These are phyloP conservation scores for Cyberlindnera suaveolens DNA, from an alignment of 805 yeast species.

Conservation along the genomic window DNA sequence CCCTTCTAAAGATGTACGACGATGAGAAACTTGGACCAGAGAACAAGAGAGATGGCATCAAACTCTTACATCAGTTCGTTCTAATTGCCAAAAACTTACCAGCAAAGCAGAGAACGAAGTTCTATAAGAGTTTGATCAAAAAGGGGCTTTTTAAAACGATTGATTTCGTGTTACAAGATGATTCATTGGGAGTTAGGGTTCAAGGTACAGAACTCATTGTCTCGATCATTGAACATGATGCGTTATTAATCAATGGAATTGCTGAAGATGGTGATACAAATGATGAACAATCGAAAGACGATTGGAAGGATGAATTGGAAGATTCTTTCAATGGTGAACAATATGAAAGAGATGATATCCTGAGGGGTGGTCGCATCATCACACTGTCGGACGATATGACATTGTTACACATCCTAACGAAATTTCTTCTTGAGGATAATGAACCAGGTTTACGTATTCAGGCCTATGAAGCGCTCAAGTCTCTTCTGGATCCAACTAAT, in stretches of 20 bases:
- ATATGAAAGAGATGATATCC: slow-evolving; percentile 4
- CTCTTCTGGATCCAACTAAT: slow-evolving; percentile 50
- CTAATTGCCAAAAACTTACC: slow-evolving; percentile 64
- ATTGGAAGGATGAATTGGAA: slow-evolving; percentile 2
- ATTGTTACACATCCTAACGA: slow-evolving; percentile 46
- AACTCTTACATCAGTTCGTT: slow-evolving; percentile 74
- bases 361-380: not conserved
- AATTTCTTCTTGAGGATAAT: slow-evolving; percentile 54
- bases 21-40: slow-evolving; percentile 10
- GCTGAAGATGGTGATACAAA: slow-evolving; percentile 2
- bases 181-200: slow-evolving; percentile 43
- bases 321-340: slow-evolving; percentile 8
- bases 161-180: slow-evolving; percentile 60
- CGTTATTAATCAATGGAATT: slow-evolving; percentile 42
- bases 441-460: slow-evolving; percentile 75
- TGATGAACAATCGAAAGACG: not conserved
- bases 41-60: slow-evolving; percentile 62
- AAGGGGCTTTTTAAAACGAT: slow-evolving; percentile 68
- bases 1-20: slow-evolving; percentile 52
- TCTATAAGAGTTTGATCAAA: slow-evolving; percentile 57
- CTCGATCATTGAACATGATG: slow-evolving; percentile 79
- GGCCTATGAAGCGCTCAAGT: slow-evolving; percentile 76
- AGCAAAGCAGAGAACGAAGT: slow-evolving; percentile 51
- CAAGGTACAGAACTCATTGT: slow-evolving; percentile 78
- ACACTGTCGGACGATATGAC: slow-evolving; percentile 51